These are phyloP conservation scores for Juncus inflexus DNA, from an alignment of 176 grass and related monocot species.

Conservation along the genomic window DNA sequence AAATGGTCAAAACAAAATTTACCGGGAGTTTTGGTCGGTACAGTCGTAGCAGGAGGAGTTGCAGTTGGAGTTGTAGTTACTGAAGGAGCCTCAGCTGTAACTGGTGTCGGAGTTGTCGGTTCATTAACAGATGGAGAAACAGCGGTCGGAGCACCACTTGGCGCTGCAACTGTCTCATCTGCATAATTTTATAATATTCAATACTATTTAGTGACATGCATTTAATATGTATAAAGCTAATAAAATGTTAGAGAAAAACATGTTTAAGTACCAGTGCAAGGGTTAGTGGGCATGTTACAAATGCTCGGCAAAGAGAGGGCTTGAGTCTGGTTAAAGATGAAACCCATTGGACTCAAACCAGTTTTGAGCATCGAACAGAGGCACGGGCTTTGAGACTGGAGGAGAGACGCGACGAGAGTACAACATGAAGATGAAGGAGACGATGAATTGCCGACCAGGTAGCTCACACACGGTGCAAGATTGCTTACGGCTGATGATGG, in stretches of 20 bases:
- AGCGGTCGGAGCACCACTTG: not conserved
- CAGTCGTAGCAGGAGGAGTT: not conserved
- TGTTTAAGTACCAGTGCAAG: constrained; percentile 48
- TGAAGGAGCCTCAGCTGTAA: constrained; percentile 18
- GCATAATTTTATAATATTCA: not conserved
- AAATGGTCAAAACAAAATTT: not conserved
- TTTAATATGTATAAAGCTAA: too few species aligned
- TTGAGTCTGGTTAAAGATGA: constrained; percentile 66
- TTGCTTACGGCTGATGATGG: constrained; percentile 22
- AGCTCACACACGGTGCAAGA: constrained; percentile 71
- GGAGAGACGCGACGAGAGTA: constrained; percentile 39
- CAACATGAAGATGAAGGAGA: constrained; percentile 56
- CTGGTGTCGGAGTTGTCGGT: not conserved
- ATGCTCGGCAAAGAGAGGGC: constrained; percentile 51
- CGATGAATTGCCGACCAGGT: constrained; percentile 44
- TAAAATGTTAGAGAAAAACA: not conserved
- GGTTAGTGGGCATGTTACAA: constrained; percentile 63
- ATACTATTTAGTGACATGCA: too few species aligned
- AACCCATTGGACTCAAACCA: constrained; percentile 39
- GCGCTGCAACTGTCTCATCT: constrained; percentile 12
- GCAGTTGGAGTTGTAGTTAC: not conserved
- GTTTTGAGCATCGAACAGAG: constrained; percentile 50
- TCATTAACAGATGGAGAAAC: constrained; percentile 3
- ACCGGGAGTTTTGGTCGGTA: constrained; percentile 11
- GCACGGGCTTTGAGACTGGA: constrained; percentile 56